Evolutionary conservation across 1,139 yeast species (phyloP), one percentile per base, ranked within the genome.

Genomic region (Lodderomyces metapsilosis): DNA sequence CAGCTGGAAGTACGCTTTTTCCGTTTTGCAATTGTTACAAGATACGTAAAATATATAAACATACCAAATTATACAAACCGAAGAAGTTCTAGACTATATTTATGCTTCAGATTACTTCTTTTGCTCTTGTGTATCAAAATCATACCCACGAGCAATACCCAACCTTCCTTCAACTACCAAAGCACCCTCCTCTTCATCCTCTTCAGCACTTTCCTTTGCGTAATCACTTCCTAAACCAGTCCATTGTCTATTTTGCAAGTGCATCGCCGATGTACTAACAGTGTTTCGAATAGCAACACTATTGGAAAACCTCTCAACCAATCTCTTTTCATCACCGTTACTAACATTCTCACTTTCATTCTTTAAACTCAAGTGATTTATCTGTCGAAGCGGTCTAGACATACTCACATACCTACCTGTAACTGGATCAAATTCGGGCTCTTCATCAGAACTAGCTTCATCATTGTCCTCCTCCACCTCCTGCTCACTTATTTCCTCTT

Each of bases 181-280:
- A 0, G 97, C 89, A 22, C 92, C 95, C 15, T 72, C 79, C 34
- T 57, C 64, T 1, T 62, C 69, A n/a, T 67, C 71, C 2, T 60
- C 61, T 37, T 58, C 61, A n/a, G 54, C 61, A 38, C 58, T 60
- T 11, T 54, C 59, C 1, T 56, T 52, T 6, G 54, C 51, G 60
- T 74, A 88, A 56, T 91, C 98, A 47, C 94, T 84, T 0, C 98
- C 98, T 28, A 92, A 68, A 0, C 98, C 98, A 0, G 83, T 80
- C 98, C 98, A 92, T 17, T 73, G 68, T 56, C 95, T 75, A 32
- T 70, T 70, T 53, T 88, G 95, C 37, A 92, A 68, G 48, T 76
- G 77, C 11, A 75, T 72, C 0, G 97, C 97, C 0, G 98, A 88
- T 0, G 98, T 91, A 0, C 98, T 89, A 0, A 88, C 85, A 0